Conservation (phyloP, 768 basidiomycete genomes). For the Suillus cothurnatus region DNA sequence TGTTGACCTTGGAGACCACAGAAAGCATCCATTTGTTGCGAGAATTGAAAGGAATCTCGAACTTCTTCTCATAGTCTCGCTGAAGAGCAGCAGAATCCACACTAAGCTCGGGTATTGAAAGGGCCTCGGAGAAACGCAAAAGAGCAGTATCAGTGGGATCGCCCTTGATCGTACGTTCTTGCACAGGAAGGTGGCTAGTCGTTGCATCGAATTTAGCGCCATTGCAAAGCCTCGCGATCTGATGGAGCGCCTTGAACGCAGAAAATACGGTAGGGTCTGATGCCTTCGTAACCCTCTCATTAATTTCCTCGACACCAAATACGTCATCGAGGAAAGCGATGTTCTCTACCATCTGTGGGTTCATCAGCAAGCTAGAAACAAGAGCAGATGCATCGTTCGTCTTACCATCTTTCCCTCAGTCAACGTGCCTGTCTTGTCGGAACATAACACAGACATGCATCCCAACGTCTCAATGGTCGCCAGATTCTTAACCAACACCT, state of each 20-base stretch:
- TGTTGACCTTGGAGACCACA: conserved; percentile 26
- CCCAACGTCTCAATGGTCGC: conserved; percentile 71
- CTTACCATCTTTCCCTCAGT: conserved; percentile 47
- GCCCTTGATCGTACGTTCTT: conserved; percentile 30
- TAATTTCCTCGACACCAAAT: conserved; percentile 20
- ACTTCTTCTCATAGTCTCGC: conserved; percentile 5
- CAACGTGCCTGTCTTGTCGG: conserved; percentile 64
- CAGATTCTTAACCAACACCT: conserved; percentile 56
- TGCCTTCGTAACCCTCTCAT: conserved; percentile 11
- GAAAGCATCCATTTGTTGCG: conserved; percentile 55
- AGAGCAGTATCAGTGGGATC: conserved; percentile 51
- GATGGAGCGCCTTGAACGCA: conserved; percentile 26
- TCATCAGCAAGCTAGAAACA: not conserved
- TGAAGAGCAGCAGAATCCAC: conserved; percentile 15
- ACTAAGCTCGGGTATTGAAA: conserved; percentile 12
- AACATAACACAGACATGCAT: conserved; percentile 53
- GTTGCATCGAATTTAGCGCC: conserved; percentile 45
- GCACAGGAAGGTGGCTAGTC: conserved; percentile 9
- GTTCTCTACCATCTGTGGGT: conserved; percentile 31
- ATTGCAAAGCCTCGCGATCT: conserved; percentile 51
- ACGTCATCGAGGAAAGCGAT: conserved; percentile 29
- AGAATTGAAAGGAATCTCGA: conserved; percentile 40
- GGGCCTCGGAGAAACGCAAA: conserved; percentile 40
- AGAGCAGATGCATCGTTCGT: not conserved
- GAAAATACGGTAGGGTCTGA: conserved; percentile 14